Evolutionary conservation across 345 rosid species (phyloP).

Genomic region (Abelmoschus esculentus): DNA sequence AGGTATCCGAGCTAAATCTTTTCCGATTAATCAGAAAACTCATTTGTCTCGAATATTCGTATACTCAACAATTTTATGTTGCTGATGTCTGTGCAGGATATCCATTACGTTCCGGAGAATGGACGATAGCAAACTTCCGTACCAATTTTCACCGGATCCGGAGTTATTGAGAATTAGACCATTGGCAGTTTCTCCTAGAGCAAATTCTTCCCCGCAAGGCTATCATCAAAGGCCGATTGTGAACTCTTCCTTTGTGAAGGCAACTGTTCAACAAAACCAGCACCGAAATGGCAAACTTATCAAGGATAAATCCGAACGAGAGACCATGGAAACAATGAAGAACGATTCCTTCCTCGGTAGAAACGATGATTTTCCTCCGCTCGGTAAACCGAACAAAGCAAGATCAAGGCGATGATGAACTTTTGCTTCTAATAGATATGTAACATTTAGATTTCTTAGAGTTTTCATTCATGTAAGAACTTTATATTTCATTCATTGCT

Average conservation of each 20-base stretch:
- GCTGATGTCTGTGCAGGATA: slow-evolving; percentile 18
- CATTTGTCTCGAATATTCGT: neutral
- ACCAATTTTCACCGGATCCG: slow-evolving; percentile 24
- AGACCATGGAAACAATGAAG: neutral
- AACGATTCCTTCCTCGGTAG: neutral
- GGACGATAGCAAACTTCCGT: slow-evolving; percentile 29
- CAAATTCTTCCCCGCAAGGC: neutral
- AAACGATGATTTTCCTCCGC: slow-evolving; percentile 9
- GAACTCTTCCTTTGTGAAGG: neutral
- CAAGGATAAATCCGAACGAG: neutral
- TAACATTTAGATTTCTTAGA: neutral
- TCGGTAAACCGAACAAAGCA: neutral
- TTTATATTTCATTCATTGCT: too few species aligned
- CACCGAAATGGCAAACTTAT: neutral
- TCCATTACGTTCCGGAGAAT: slow-evolving; percentile 34
- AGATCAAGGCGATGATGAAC: neutral
- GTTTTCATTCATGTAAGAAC: neutral
- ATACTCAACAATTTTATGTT: neutral
- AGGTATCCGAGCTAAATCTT: slow-evolving; percentile 19
- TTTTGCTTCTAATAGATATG: neutral
- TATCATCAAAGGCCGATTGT: neutral
- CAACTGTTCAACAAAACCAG: slow-evolving; percentile 7
- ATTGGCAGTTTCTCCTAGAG: neutral
- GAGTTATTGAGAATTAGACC: slow-evolving; percentile 26
- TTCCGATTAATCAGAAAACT: neutral